Evolutionary conservation across 768 basidiomycete genomes (phyloP).

Genomic region (Lactifluus pinguis): DNA sequence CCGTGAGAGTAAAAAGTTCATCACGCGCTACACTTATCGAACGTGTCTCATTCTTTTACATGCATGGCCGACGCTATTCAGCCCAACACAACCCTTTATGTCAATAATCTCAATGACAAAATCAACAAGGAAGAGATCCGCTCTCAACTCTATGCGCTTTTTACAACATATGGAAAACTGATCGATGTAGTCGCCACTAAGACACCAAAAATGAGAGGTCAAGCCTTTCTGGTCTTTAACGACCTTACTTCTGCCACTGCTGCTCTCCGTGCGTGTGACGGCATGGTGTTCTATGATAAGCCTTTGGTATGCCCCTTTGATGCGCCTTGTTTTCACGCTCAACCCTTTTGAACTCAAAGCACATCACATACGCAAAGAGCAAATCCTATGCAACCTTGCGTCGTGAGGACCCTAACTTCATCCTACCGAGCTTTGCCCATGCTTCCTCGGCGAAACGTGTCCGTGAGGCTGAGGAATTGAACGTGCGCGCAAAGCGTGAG

Average conservation of each 20-base stretch:
- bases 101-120: constrained; percentile 91
- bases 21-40: background rate
- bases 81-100: constrained; percentile 82
- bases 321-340: constrained; percentile 12
- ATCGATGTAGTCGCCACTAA: constrained; percentile 92
- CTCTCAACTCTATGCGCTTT: constrained; percentile 74
- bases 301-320: constrained; percentile 58
- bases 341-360: constrained; percentile 37
- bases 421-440: constrained; percentile 60
- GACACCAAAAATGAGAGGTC: constrained; percentile 77
- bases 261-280: constrained; percentile 87
- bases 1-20: background rate
- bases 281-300: constrained; percentile 89
- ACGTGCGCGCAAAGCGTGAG: constrained; percentile 47
- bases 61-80: constrained; percentile 43
- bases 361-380: constrained; percentile 82
- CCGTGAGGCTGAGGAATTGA: constrained; percentile 52
- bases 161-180: constrained; percentile 88
- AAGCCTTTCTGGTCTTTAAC: constrained; percentile 92
- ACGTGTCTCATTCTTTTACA: constrained; percentile 7
- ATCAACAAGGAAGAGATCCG: constrained; percentile 86
- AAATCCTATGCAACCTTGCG: constrained; percentile 81
- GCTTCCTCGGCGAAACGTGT: constrained; percentile 50
- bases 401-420: constrained; percentile 72
- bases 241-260: constrained; percentile 88